Evolutionary conservation across 345 rosid species (phyloP), one percentile per base, ranked within the genome.

Genomic region (Murraya koenigii): DNA sequence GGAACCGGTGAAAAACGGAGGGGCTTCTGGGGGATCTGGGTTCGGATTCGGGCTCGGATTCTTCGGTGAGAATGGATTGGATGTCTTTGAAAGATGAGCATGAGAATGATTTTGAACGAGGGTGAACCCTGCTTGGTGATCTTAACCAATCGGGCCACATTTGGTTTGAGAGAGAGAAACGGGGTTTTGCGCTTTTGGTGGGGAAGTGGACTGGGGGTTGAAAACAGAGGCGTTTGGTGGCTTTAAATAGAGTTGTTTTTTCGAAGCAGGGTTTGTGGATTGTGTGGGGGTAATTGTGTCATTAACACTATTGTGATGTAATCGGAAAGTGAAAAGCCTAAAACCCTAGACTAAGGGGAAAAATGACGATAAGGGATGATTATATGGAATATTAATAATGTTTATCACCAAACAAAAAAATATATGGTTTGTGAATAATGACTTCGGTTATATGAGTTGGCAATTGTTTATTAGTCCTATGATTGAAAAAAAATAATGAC

Each of bases 31-130:
- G 82, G 54, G 85, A 79, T 26, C 54, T 58, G 28, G 84, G 72
- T 56, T 76, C 79, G 35, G 59, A 64, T 8, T 55, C 67, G 39
- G 59, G 55, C 10, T 61, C 33, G 7, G 63, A 54, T 11, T 71
- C n/a, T 17, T 85, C 89, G 38, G 41, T 22, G 84, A 86, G 39
- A 55, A 90, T 81, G 30, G 79, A 6, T 38, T 85, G 78, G 23
- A 88, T 78, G 81, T 88, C 91, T 81, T 91, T 90, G 84, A 89
- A 85, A 11, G 93, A 89, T 28, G 90, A 83, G 75, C 86, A 89
- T 30, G 88, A 75, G 82, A 83, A 86, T 9, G 79, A 38, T 25
- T 66, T 62, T 28, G 65, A 26, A 0, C 80, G 54, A 49, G 44
- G 23, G 77, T 72, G 33, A 66, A 22, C 69, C 59, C 80, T 73